phyloP scores from a whole-genome alignment of 768 basidiomycete species.

The Mrakia blollopis region DNA sequence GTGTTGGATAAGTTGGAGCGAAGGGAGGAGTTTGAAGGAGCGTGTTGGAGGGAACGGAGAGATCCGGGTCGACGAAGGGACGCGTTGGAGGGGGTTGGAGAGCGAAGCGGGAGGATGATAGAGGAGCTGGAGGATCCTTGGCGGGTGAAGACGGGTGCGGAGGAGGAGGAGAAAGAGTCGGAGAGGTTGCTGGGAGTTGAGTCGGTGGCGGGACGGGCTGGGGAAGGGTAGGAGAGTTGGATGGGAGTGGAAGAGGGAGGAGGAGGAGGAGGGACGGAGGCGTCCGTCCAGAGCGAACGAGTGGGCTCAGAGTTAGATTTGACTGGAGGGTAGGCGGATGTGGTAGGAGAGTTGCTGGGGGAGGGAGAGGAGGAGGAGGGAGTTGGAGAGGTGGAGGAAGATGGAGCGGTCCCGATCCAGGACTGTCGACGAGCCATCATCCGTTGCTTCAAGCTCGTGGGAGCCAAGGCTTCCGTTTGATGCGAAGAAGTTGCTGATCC shows the following conservation, averaged over 20 bases:
- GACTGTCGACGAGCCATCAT: neutral
- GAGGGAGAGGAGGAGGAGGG: neutral
- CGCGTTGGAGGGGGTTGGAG: slow-evolving; percentile 5
- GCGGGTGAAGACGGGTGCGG: slow-evolving; percentile 7
- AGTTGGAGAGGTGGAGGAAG: neutral
- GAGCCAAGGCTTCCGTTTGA: neutral
- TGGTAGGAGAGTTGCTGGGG: too few relatives aligned
- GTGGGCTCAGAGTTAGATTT: neutral
- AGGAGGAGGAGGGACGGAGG: neutral
- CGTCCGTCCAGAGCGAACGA: slow-evolving; percentile 9
- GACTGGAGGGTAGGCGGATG: neutral
- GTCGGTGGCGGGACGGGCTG: neutral
- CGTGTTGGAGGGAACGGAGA: slow-evolving; percentile 2
- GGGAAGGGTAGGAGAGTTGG: neutral
- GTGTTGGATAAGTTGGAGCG: neutral
- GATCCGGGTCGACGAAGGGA: slow-evolving; percentile 9
- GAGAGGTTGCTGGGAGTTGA: neutral
- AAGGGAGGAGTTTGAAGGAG: neutral
- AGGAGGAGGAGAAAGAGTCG: neutral
- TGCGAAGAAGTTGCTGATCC: neutral
- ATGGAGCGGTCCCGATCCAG: neutral
- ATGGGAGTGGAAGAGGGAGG: neutral
- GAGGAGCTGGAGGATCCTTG: neutral
- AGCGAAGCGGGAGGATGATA: slow-evolving; percentile 13
- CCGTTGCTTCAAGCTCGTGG: neutral